Conservation (phyloP, 257 asterid species). For the Solanum pinnatisectum region DNA sequence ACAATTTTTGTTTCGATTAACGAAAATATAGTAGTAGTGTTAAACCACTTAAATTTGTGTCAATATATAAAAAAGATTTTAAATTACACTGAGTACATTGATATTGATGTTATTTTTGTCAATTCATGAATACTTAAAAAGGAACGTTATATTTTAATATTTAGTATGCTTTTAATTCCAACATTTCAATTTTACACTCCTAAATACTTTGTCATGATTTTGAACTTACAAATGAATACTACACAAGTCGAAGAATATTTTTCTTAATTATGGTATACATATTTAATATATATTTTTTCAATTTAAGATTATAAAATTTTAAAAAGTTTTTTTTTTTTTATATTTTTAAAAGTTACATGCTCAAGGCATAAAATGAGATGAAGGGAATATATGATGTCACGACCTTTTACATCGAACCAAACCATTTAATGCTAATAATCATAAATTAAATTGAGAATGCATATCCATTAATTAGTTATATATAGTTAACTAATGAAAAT, state of each 20-base stretch:
- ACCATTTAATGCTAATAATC: not conserved
- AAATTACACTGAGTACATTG: no score
- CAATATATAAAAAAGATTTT: not conserved
- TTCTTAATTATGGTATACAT: not conserved
- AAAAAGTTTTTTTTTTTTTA: not conserved
- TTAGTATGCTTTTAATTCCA: not conserved
- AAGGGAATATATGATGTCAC: not conserved
- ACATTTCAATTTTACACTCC: not conserved
- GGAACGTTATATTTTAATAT: not conserved
- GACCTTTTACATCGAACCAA: not conserved
- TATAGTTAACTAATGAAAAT: no score
- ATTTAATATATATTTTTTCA: not conserved
- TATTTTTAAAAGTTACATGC: not conserved
- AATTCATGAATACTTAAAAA: not conserved
- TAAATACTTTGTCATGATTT: no score
- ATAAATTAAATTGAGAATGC: not conserved
- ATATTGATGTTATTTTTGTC: not conserved
- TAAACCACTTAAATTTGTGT: not conserved
- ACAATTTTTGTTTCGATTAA: not conserved
- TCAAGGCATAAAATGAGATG: not conserved
- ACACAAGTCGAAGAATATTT: no score
- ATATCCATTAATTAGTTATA: no score
- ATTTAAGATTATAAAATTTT: not conserved
- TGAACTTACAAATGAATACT: not conserved
- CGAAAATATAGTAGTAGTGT: not conserved